Percentiles rank a stretch among this genome's conserved stretches.
Evolutionary conservation across 305 asterid genomes (phyloP).

Genomic region (Solanum hybrid): DNA sequence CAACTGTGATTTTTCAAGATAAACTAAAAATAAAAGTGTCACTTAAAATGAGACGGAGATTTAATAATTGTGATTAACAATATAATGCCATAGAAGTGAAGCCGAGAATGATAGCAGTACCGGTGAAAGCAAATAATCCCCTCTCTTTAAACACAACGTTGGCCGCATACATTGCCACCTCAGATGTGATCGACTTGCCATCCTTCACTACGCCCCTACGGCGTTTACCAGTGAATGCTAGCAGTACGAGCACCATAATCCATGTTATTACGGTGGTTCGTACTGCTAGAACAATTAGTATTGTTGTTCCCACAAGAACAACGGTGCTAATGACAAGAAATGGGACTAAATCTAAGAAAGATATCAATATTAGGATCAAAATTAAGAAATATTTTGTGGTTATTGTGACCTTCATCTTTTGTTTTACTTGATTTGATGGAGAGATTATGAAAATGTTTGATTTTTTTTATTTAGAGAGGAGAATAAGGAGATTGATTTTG

Average conservation of each 20-base stretch:
- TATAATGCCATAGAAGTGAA: conserved; percentile 22
- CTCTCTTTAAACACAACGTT: conserved; percentile 34
- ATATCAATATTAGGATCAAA: neutral
- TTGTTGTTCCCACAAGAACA: conserved; percentile 6
- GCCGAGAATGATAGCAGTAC: conserved; percentile 30
- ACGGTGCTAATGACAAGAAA: neutral
- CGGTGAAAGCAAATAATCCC: conserved; percentile 29
- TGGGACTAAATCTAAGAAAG: neutral
- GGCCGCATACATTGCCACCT: conserved; percentile 38
- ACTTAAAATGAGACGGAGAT: neutral
- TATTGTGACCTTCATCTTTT: neutral
- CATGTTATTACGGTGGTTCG: conserved; percentile 53
- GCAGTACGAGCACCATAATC: conserved; percentile 60
- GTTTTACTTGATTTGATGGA: neutral
- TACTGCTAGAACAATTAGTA: conserved; percentile 24
- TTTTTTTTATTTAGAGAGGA: neutral
- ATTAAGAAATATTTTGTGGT: neutral
- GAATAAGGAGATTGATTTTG: neutral
- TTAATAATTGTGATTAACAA: neutral
- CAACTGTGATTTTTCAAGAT: neutral
- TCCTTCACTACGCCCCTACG: conserved; percentile 48
- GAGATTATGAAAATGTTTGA: neutral
- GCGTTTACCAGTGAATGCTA: conserved; percentile 62
- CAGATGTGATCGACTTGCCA: conserved; percentile 46
- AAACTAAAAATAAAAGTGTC: neutral